Base-by-base conservation (phyloP, 768 basidiomycete species). In the Lactarius hengduanensis region DNA sequence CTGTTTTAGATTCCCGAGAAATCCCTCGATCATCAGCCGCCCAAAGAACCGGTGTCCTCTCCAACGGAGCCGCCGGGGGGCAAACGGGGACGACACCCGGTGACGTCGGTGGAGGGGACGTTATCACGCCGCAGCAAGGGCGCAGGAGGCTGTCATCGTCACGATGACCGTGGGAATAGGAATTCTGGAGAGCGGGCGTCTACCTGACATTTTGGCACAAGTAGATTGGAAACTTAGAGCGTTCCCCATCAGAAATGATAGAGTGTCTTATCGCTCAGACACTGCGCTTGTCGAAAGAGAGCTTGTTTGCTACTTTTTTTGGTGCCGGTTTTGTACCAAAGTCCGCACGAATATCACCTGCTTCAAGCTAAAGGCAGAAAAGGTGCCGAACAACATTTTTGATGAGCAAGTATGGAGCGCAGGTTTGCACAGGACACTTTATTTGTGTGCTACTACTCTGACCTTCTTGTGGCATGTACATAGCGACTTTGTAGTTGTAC, bases 1-100 rank as follows among this genome's bases (percentile, higher is more conserved):
- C 50, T 58, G 13, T 61, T 43, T 20, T 61, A 84, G 83, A 79
- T 84, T 40, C 79, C 80, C 2, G 79, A 80, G 64, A 75, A 77
- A 53, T 66, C 71, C 4, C 75, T 80, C 41, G 79, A 80, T 65
- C 62, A 72, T 15, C 66, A 59, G 36, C 64, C 70, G 59, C 55
- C 47, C 43, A 62, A 62, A 34, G 59, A 34, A 34, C 55, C 28
- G 26, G 50, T 26, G 13, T 26, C 50, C 50, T 10, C 50, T 7
- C 8, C 22, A 15, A 47, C 10, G n/a, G 16, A 10, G 43, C 18
- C 20, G 3, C 10, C 2, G 8, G 10, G 45, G 7, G 20, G n/a
- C n/a, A n/a, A 13, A 47, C 22, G 11, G 10, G 26, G 50, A 26
- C 26, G 50, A 13, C 50, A 53, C 22, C 50, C 13, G 50, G 15